Conservation (phyloP, 257 asterid species). For the Craterostigma plantagineum region DNA sequence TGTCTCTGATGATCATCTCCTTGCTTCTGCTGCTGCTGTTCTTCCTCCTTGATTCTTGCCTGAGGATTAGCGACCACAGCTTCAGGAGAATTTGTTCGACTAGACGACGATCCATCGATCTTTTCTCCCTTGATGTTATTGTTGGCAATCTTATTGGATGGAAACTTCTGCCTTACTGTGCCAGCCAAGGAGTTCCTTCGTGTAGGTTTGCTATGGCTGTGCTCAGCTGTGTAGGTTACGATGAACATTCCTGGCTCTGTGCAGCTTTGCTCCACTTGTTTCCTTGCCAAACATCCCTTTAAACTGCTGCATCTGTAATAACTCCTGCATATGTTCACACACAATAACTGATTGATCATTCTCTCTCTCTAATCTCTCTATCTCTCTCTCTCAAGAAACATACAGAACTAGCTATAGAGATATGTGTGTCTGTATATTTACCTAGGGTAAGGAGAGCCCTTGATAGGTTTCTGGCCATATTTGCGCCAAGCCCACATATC, state of each 20-base stretch:
- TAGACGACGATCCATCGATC: neutral
- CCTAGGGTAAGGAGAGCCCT: conserved; percentile 96
- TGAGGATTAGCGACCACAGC: neutral
- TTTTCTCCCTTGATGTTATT: neutral
- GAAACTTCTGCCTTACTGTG: conserved; percentile 57
- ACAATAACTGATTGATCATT: neutral
- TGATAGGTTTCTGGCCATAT: conserved; percentile 93
- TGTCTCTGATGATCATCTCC: no score
- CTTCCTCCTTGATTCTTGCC: conserved; percentile 7
- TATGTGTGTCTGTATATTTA: conserved; percentile 8
- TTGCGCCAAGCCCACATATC: conserved; percentile 99
- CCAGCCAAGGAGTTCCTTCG: conserved; percentile 77
- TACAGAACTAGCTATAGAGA: neutral
- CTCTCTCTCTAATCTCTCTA: neutral
- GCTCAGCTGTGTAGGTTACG: conserved; percentile 77
- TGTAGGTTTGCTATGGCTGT: conserved; percentile 83
- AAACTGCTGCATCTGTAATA: conserved; percentile 92
- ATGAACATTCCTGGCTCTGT: conserved; percentile 39
- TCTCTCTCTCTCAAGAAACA: no score
- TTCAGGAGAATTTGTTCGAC: no score
- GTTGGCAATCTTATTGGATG: conserved; percentile 12
- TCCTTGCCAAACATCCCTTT: conserved; percentile 83
- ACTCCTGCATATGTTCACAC: conserved; percentile 40
- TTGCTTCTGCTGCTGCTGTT: no score
- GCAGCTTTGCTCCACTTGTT: conserved; percentile 85